Percentiles rank a stretch among this genome's conserved stretches.
Evolutionary conservation across 2,329 filamentous ascomycete species (phyloP).

Genomic region (Metarhizium album): DNA sequence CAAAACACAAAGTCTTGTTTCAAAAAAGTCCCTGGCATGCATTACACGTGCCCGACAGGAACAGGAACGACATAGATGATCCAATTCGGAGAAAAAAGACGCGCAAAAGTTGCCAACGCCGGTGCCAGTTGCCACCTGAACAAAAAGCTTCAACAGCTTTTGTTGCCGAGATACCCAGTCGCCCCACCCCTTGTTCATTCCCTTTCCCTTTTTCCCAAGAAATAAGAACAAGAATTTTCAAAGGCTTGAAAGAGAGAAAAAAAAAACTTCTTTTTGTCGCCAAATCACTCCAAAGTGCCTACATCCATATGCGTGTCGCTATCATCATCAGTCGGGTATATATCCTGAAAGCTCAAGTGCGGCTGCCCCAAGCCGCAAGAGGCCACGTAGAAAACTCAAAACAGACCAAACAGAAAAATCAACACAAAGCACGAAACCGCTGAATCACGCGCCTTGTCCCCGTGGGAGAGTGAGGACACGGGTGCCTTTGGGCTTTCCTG

Average conservation of each 20-base stretch:
- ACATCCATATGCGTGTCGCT: conserved; percentile 1
- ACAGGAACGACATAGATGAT: background rate
- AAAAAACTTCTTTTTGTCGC: background rate
- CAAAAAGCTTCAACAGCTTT: background rate
- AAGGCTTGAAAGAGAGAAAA: background rate
- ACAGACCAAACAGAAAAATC: conserved; percentile 3
- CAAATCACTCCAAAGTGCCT: conserved; percentile 5
- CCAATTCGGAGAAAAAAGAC: background rate
- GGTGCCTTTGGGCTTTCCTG: background rate
- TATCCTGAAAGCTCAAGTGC: conserved; percentile 16
- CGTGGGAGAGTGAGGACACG: background rate
- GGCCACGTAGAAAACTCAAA: conserved; percentile 1
- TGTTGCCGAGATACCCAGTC: background rate
- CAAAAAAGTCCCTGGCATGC: background rate
- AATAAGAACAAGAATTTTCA: conserved; percentile 1
- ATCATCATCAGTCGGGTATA: conserved; percentile 16
- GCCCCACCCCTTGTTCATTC: background rate
- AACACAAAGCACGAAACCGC: background rate
- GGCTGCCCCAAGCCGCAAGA: conserved; percentile 5
- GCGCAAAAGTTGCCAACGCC: conserved; percentile 2
- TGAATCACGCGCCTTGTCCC: background rate
- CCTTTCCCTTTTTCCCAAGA: background rate
- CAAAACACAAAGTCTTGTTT: background rate
- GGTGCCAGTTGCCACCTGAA: background rate
- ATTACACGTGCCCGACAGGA: background rate